Base-by-base conservation (phyloP, 495 filamentous ascomycete species). In the Aspergillus sparsus region DNA sequence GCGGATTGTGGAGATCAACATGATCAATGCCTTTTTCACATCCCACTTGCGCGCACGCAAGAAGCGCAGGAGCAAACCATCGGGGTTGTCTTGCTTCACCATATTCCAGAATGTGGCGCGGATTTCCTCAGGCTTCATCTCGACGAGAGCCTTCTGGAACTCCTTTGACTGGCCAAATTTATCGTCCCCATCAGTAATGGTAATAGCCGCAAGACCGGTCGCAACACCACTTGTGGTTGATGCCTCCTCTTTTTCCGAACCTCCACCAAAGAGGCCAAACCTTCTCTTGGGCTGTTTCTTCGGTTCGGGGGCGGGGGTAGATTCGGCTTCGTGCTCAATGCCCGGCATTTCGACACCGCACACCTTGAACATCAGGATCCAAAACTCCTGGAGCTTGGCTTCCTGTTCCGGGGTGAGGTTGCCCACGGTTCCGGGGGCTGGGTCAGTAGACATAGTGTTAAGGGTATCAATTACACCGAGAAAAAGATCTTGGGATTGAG, bases 11-110 rank as follows among this genome's bases (percentile, higher is more conserved):
- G 90, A 89, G 37, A 98, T 83, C 71, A 97, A 70, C 94, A 98
- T 98, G 60, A 97, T 83, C 12, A 98, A 79, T 15, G 94, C 93
- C 65, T 90, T 91, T 49, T 97, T 89, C 33, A 96, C 85, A 69
- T 98, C 90, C 94, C 94, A 98, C 74, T 98, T 98, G 37, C 94
- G 83, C 8, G 94, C 94, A 42, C 94, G 83, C 57, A 98, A 77
- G 74, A 97, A 98, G 32, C 94, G 86, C 54, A 98, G 78, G 11
- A 97, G 79, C 31, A 98, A 80, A 7, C 83, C 87, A 71, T 98
- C 94, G 2, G 94, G 94, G 71, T 97, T 83, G 70, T 98, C 95
- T 64, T 92, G 89, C 77, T 98, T 98, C 36, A 93, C 85, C 94
- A 98, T 97, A 58, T 79, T 83, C 94, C 94, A 98, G 74, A 97